Conservation (phyloP, 106 monocot species). For the Dioscorea alata region DNA sequence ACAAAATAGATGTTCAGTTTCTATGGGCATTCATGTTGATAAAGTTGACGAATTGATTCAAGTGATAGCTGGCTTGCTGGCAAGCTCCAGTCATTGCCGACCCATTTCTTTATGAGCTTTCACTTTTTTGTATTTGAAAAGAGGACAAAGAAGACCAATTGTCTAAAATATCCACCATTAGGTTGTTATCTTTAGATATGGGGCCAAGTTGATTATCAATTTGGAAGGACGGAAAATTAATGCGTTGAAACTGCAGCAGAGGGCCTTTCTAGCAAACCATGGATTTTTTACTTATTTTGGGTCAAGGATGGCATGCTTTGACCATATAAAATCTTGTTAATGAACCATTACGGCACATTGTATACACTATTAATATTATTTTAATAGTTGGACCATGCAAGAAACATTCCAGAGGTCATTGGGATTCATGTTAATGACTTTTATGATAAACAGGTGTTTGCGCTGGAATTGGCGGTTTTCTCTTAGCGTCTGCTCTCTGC, state of each 20-base stretch:
- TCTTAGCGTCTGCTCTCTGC: slow-evolving; percentile 11
- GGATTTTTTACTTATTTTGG: too few species aligned
- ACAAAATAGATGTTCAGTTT: not conserved
- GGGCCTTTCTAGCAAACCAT: too few species aligned
- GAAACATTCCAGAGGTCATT: not conserved
- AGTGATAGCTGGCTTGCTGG: not conserved
- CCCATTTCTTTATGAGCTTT: too few species aligned
- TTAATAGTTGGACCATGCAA: not conserved
- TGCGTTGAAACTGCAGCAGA: too few species aligned
- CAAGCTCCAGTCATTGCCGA: not conserved
- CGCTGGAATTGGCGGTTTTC: slow-evolving; percentile 7
- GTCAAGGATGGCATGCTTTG: not conserved
- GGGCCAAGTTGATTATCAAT: too few species aligned
- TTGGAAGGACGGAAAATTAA: too few species aligned
- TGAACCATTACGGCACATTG: not conserved
- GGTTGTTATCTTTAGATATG: too few species aligned
- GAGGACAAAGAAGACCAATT: too few species aligned
- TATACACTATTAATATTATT: not conserved
- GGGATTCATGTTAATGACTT: not conserved
- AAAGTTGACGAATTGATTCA: not conserved
- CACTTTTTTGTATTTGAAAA: too few species aligned
- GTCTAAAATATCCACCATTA: too few species aligned
- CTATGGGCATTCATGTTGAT: not conserved
- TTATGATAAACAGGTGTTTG: slow-evolving; percentile 9
- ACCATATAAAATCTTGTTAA: not conserved